These are phyloP conservation scores for Penstemon davidsonii DNA, from an alignment of 257 asterid species.

Conservation along the genomic window DNA sequence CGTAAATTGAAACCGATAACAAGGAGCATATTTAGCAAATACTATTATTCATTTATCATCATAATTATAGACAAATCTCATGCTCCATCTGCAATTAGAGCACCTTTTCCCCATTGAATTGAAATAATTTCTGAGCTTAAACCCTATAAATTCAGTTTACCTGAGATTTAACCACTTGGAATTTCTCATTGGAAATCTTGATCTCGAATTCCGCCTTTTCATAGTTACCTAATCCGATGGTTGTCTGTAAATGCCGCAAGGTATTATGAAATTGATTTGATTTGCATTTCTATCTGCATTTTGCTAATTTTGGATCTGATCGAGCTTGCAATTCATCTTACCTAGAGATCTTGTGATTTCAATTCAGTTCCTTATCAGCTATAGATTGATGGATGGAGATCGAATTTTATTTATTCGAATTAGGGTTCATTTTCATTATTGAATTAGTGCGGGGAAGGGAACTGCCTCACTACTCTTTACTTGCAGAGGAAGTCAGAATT, in stretches of 20 bases:
- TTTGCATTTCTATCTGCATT: conserved; percentile 8
- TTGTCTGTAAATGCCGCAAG: conserved; percentile 99
- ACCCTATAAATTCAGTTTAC: conserved; percentile 30
- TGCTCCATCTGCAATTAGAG: not conserved
- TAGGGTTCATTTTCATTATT: conserved; percentile 4
- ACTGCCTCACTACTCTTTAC: not conserved
- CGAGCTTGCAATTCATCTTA: conserved; percentile 27
- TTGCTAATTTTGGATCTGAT: conserved; percentile 37
- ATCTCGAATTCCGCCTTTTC: conserved; percentile 36
- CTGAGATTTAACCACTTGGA: not conserved
- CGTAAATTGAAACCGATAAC: not conserved
- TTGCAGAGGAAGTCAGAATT: not conserved
- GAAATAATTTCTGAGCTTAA: conserved; percentile 24
- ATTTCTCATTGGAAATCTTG: conserved; percentile 27
- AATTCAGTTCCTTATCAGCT: conserved; percentile 1
- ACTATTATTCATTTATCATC: no score
- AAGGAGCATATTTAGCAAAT: not conserved
- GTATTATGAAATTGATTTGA: conserved; percentile 34
- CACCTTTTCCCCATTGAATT: not conserved
- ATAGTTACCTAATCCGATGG: conserved; percentile 56
- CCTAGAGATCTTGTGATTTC: conserved; percentile 7
- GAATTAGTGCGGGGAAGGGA: not conserved
- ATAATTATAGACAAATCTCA: conserved; percentile 6
- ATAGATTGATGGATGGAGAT: conserved; percentile 10
- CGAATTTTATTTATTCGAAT: conserved; percentile 10